A percentile compares a stretch with the other conserved stretches of the same genome.
These are phyloP conservation scores for Atkinsonella hypoxylon DNA, from an alignment of 2,329 filamentous ascomycete genomes.

Conservation along the genomic window DNA sequence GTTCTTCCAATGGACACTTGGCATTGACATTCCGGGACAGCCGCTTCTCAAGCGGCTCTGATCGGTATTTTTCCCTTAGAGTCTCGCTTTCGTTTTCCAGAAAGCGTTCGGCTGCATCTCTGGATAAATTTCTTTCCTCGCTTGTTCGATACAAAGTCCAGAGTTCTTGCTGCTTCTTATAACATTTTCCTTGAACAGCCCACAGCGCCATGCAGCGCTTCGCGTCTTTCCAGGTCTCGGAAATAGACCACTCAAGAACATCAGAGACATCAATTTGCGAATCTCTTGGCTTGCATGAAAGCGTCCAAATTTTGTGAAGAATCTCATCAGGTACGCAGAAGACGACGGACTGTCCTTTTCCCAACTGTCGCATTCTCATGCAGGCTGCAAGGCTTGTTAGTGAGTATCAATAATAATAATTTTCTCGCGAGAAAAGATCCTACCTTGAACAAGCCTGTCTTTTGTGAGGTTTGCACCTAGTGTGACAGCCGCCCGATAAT, in stretches of 20 bases:
- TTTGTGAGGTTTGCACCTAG: slow-evolving; percentile 55
- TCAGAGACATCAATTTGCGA: slow-evolving; percentile 34
- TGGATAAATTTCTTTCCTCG: not conserved
- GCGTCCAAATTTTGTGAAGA: slow-evolving; percentile 32
- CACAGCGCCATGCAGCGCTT: slow-evolving; percentile 15
- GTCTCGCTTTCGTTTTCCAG: slow-evolving; percentile 1
- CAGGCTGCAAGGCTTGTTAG: slow-evolving; percentile 33
- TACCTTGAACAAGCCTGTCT: slow-evolving; percentile 57
- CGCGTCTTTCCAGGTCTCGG: slow-evolving; percentile 41
- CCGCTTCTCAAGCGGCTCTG: not conserved
- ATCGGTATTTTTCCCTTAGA: not conserved
- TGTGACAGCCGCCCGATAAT: slow-evolving; percentile 54
- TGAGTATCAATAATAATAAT: not conserved
- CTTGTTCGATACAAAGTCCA: not conserved
- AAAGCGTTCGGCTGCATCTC: not conserved
- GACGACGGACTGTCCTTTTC: slow-evolving; percentile 50
- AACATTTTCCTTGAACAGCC: not conserved
- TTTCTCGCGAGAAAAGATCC: slow-evolving; percentile 6
- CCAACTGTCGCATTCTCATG: slow-evolving; percentile 61
- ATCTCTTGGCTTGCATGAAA: accelerated
- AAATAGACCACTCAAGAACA: slow-evolving; percentile 47
- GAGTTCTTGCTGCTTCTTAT: not conserved
- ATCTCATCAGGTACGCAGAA: slow-evolving; percentile 52
- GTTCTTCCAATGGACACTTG: not conserved
- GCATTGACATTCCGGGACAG: not conserved